A percentile compares a stretch with the other conserved stretches of the same genome.
Evolutionary conservation across 768 basidiomycete species (phyloP).

Genomic region (Russula sp.): DNA sequence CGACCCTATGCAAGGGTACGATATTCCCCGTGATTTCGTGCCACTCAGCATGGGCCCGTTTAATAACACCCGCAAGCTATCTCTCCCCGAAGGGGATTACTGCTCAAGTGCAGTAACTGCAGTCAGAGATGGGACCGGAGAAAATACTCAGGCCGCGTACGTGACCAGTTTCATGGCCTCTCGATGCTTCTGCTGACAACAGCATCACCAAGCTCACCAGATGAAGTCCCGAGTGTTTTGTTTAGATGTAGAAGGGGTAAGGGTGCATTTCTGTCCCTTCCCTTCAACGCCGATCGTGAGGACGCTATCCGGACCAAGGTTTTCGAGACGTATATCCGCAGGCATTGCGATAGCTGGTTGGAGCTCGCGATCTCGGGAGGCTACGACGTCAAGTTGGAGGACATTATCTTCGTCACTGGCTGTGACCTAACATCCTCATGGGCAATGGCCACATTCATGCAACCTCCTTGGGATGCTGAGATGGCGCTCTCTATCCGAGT

Average conservation of each 20-base stretch:
- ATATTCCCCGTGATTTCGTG: conserved; percentile 1
- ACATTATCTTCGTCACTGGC: conserved; percentile 20
- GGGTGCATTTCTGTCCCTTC: conserved; percentile 13
- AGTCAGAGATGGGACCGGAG: background rate
- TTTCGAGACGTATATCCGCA: conserved; percentile 17
- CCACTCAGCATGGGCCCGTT: conserved; percentile 11
- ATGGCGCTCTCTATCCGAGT: background rate
- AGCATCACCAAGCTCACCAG: background rate
- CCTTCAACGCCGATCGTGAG: conserved; percentile 1
- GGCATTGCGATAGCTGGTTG: conserved; percentile 19
- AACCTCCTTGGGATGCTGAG: conserved; percentile 2
- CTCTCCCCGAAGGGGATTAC: background rate
- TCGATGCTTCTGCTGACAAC: background rate
- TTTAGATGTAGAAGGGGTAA: conserved; percentile 8
- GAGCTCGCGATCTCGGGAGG: background rate
- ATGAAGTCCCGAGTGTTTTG: background rate
- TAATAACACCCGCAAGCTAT: conserved; percentile 1
- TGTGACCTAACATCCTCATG: conserved; percentile 18
- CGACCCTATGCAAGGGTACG: background rate
- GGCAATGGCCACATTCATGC: conserved; percentile 19
- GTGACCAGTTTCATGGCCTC: background rate
- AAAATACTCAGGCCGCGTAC: conserved; percentile 6
- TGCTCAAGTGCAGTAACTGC: background rate
- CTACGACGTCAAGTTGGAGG: conserved; percentile 11
- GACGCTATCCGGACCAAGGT: conserved; percentile 15